Evolutionary conservation across 2,329 filamentous ascomycete genomes (phyloP), one percentile per base, ranked within the genome.

Genomic region (Lachnellula arida): DNA sequence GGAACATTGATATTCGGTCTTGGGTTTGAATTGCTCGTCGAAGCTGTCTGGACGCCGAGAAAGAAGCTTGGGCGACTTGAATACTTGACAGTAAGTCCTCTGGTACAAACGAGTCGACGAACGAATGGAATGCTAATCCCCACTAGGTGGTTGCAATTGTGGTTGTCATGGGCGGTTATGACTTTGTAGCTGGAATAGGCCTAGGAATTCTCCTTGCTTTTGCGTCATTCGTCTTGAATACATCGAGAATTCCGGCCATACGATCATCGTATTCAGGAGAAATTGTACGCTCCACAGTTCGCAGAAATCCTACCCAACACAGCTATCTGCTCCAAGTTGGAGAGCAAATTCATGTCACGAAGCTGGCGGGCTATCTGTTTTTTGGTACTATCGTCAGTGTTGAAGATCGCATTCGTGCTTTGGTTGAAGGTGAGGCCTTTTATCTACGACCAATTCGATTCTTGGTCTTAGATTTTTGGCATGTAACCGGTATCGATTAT

Each of bases 341-440:
- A 3, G 81, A 84, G 34, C 94, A 99, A 70, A 94, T 95, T 35
- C 88, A 89, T 56, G 86, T 97, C 49, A 88, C 96, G 67, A 97
- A 97, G 71, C 80, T 99, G 15, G 87, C 89, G 0, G 93, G 94
- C 0, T 97, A 93, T 68, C 81, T 99, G n/a, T 99, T 99, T 77
- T 99, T 99, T 64, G 94, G 94, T 15, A 97, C 92, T 2, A 96
- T 99, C 62, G 93, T 97, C 52, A 91, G 90, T 48, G 93, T 99
- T 0, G 94, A 99, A 71, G 88, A 90, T 60, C 88, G 88, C 61
- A 92, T 97, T 59, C 84, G 92, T 22, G 84, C 80, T 4, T 75
- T 97, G 34, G 86, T 97, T 47, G 86, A 92, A 28, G 91, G 96
- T 32, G 86, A 93, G 59, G 81, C 85, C 2, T 97, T 97, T 68